A percentile compares a stretch with the other conserved stretches of the same genome.
Conservation (phyloP, 176 grass and related monocot genomes). For the Poa annua region DNA sequence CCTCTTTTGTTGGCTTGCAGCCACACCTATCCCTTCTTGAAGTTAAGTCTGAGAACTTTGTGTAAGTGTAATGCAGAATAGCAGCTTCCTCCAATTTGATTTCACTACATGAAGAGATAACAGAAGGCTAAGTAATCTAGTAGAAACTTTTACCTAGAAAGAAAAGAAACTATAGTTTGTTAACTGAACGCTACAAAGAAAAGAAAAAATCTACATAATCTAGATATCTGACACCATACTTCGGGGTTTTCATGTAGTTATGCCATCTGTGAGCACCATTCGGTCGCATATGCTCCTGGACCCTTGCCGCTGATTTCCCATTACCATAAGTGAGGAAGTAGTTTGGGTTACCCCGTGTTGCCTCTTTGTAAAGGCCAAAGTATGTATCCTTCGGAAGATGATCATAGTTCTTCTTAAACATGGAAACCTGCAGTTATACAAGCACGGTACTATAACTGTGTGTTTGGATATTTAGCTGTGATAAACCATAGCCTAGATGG, state of each 20-base stretch:
- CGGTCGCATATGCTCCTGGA: conserved; percentile 90
- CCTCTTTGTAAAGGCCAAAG: conserved; percentile 99
- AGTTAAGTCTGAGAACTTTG: conserved; percentile 91
- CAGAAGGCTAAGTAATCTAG: conserved; percentile 22
- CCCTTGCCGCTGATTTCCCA: conserved; percentile 94
- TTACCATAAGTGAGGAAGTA: conserved; percentile 98
- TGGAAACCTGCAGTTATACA: conserved; percentile 69
- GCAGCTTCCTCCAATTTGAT: conserved; percentile 98
- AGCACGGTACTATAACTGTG: background rate
- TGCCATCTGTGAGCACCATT: conserved; percentile 99
- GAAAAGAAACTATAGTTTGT: conserved; percentile 4
- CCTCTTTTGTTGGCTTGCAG: conserved; percentile 97
- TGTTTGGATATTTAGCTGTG: conserved; percentile 10
- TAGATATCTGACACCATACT: conserved; percentile 56
- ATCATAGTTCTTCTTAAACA: conserved; percentile 99
- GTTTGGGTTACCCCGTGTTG: conserved; percentile 95
- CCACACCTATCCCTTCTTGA: conserved; percentile 93
- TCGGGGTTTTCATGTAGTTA: conserved; percentile 97
- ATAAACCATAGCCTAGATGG: background rate
- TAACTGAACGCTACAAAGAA: background rate
- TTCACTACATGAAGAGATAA: conserved; percentile 61
- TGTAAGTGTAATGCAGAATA: conserved; percentile 95
- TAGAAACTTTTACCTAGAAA: background rate
- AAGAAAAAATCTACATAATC: background rate
- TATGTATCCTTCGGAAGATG: conserved; percentile 99